Percentiles rank a stretch among this genome's conserved stretches.
Conservation (phyloP, 257 asterid genomes). For the Linaria vulgaris region DNA sequence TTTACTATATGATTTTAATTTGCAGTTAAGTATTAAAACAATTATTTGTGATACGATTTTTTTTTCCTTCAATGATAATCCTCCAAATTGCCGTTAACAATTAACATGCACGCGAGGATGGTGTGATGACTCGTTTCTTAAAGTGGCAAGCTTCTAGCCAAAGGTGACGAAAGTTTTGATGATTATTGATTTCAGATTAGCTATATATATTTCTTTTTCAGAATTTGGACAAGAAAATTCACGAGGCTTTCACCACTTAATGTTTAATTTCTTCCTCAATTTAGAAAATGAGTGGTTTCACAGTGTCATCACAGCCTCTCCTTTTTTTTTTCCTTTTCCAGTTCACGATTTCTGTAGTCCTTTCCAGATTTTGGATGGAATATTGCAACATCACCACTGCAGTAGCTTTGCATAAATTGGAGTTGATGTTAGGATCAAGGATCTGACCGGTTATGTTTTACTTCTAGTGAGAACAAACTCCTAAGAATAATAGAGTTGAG, state of each 20-base stretch:
- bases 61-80: not conserved
- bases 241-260: not conserved
- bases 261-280: conserved; percentile 1
- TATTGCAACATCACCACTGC: not conserved
- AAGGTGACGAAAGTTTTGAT: conserved; percentile 22
- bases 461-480: no score
- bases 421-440: no score
- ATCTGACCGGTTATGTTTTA: no score
- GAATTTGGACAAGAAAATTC: not conserved
- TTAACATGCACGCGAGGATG: not conserved
- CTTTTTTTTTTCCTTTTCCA: not conserved
- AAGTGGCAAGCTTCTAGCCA: conserved; percentile 11
- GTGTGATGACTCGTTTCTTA: conserved; percentile 8
- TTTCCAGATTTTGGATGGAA: not conserved
- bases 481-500: no score
- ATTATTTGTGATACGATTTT: no score
- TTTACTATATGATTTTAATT: no score
- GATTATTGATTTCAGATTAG: no score
- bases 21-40: no score
- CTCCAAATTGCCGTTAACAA: not conserved
- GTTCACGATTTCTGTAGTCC: not conserved
- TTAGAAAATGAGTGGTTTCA: conserved; percentile 22
- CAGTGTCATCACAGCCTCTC: not conserved
- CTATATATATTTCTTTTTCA: conserved; percentile 16
- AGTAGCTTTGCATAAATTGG: no score